These are phyloP conservation scores for Pontederia crassipes DNA, from an alignment of 176 grass and related monocot species.

Conservation along the genomic window DNA sequence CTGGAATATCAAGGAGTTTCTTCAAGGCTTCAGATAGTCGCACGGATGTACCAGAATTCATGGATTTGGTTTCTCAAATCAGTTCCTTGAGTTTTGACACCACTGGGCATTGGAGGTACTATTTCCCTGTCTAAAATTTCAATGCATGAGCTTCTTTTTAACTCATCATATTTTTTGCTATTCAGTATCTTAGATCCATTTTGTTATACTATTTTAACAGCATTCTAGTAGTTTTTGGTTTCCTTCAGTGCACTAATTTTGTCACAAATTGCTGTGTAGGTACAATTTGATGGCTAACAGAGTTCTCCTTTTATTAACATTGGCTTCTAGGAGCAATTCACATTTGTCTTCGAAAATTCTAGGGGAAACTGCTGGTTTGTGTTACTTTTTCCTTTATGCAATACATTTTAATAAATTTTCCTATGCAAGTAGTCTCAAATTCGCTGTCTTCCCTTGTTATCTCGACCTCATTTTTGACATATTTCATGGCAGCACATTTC, in stretches of 20 bases:
- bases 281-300: slow-evolving; percentile 99
- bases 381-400: slow-evolving; percentile 2
- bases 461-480: slow-evolving; percentile 6
- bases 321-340: slow-evolving; percentile 79
- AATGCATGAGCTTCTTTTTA: too few relatives aligned
- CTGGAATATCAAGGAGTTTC: slow-evolving; percentile 82
- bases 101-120: slow-evolving; percentile 79
- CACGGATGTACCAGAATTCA: slow-evolving; percentile 40
- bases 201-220: too few relatives aligned
- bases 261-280: slow-evolving; percentile 21
- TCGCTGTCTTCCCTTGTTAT: slow-evolving; percentile 8
- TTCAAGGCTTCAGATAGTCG: slow-evolving; percentile 52
- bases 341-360: slow-evolving; percentile 59
- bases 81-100: slow-evolving; percentile 78
- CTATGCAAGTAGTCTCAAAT: neutral
- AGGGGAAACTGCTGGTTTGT: slow-evolving; percentile 62
- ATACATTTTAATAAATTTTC: neutral
- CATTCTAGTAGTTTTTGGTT: neutral
- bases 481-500: slow-evolving; percentile 72
- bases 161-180: too few relatives aligned
- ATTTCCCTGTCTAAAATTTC: slow-evolving; percentile 1
- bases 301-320: slow-evolving; percentile 75
- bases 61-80: slow-evolving; percentile 68
- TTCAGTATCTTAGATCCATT: too few relatives aligned
- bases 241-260: neutral